Conservation (phyloP, 139 green algal species). For the Micractinium conductrix region DNA sequence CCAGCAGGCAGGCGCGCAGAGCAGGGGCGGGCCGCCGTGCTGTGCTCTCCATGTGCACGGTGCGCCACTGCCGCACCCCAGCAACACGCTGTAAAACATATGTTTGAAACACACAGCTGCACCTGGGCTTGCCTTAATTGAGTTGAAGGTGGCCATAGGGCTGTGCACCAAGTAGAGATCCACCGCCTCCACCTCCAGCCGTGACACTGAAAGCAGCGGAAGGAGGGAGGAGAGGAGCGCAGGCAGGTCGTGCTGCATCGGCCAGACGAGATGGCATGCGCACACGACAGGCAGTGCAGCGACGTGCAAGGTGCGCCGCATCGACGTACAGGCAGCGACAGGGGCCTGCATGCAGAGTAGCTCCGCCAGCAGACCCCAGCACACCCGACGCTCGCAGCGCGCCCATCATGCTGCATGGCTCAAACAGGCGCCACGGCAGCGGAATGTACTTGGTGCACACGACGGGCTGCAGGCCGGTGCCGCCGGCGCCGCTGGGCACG, state of each 20-base stretch:
- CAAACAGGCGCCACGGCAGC: constrained; percentile 24
- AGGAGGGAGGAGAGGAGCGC: background rate
- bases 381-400: constrained; percentile 8
- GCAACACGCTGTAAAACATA: too few relatives aligned
- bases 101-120: background rate
- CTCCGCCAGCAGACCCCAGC: background rate
- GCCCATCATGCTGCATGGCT: constrained; percentile 15
- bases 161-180: constrained; percentile 27
- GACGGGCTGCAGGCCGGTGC: background rate
- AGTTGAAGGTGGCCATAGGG: background rate
- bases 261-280: background rate
- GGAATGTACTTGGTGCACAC: constrained; percentile 33
- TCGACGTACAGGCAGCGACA: too few relatives aligned
- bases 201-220: background rate
- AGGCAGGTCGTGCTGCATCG: too few relatives aligned
- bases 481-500: background rate
- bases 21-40: too few relatives aligned
- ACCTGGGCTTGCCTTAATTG: background rate
- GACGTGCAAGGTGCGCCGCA: too few relatives aligned
- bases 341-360: background rate
- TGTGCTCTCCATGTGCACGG: too few relatives aligned
- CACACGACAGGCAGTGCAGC: background rate
- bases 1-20: too few relatives aligned
- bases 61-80: too few relatives aligned
- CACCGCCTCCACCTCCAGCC: constrained; percentile 14